These are phyloP conservation scores for Solanum chilense DNA, from an alignment of 257 asterid species.

Conservation along the genomic window DNA sequence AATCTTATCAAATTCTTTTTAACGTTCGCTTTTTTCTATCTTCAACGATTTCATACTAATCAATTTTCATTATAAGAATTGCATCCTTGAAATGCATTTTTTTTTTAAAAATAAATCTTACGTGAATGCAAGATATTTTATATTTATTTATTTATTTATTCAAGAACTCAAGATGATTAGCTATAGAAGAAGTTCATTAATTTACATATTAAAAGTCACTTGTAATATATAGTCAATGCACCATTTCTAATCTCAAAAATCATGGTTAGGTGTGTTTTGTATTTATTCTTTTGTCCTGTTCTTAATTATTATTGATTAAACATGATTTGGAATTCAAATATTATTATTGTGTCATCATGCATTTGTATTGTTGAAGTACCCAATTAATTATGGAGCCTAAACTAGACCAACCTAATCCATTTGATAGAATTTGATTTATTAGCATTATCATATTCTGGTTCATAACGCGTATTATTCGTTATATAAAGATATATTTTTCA, in stretches of 20 bases:
- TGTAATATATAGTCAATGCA: neutral
- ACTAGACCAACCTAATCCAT: neutral
- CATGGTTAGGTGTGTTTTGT: neutral
- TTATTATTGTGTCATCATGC: neutral
- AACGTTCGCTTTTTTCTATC: neutral
- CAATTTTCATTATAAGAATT: neutral
- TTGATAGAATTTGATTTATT: neutral
- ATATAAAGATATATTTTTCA: rapidly evolving
- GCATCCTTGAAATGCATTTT: too few relatives aligned
- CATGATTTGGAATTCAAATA: neutral
- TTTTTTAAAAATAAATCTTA: neutral
- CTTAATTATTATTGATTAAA: neutral
- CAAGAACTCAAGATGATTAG: neutral
- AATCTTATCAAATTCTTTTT: neutral
- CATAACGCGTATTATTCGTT: neutral
- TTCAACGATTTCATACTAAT: neutral
- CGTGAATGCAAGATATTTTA: neutral
- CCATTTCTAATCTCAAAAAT: neutral
- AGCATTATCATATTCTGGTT: neutral
- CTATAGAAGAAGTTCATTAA: neutral
- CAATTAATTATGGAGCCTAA: neutral
- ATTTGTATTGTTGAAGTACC: neutral
- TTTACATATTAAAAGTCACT: neutral
- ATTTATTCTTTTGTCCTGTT: neutral
- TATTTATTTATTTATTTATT: neutral